phyloP scores from a whole-genome alignment of 768 basidiomycete genomes.

The Asterophora parasitica region DNA sequence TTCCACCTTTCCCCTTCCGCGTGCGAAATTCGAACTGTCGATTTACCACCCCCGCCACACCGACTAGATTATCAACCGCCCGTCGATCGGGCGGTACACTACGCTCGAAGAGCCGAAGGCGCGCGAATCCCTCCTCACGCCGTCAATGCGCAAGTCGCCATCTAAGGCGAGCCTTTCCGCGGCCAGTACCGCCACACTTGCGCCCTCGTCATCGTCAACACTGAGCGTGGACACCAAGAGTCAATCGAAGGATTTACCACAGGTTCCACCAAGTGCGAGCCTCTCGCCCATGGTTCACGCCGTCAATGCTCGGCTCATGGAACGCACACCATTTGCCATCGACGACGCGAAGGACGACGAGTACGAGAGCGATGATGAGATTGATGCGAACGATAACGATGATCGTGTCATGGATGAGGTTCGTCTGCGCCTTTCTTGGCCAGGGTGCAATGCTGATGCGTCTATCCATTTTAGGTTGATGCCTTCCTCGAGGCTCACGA shows the following conservation, averaged over 20 bases:
- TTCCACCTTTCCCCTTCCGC: neutral
- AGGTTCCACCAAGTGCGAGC: conserved; percentile 33
- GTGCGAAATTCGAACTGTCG: neutral
- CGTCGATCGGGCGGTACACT: conserved; percentile 83
- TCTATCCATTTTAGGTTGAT: conserved; percentile 53
- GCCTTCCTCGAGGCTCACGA: conserved; percentile 95
- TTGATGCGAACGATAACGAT: conserved; percentile 53
- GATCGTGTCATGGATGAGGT: conserved; percentile 90
- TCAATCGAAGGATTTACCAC: conserved; percentile 22
- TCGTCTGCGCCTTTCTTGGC: conserved; percentile 10
- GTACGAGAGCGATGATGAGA: conserved; percentile 48
- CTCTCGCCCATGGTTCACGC: conserved; percentile 66
- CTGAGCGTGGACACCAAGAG: conserved; percentile 47
- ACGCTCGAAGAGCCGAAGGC: conserved; percentile 84
- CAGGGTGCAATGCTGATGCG: neutral
- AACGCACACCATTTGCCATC: conserved; percentile 93
- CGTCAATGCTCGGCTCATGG: conserved; percentile 81
- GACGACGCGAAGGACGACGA: conserved; percentile 88
- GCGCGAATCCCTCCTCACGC: conserved; percentile 79
- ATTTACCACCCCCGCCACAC: neutral
- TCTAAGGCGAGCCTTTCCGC: conserved; percentile 48
- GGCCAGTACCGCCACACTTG: conserved; percentile 26
- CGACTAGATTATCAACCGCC: conserved; percentile 60
- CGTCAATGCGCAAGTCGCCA: conserved; percentile 54
- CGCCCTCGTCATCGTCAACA: conserved; percentile 39